Evolutionary conservation across 768 basidiomycete species (phyloP), one percentile per base, ranked within the genome.

Genomic region (Auricularia sp.): DNA sequence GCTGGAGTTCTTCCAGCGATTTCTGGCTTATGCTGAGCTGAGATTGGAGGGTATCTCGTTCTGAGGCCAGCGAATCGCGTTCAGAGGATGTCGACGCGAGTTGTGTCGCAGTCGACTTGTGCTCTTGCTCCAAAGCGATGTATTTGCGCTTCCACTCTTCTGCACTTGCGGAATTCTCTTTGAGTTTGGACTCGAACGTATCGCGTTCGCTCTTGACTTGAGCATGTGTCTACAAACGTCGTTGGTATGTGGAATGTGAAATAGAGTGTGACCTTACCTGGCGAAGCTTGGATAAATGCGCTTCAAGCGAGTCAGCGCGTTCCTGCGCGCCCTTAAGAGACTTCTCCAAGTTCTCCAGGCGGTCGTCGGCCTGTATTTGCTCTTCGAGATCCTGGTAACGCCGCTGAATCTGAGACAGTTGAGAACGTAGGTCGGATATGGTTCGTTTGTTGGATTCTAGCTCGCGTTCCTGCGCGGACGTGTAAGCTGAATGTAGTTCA

Each of bases 271-370:
- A 42, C 66, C 77, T 61, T 67, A 86, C 91, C 83, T 92, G 91
- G 70, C 86, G 89, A 47, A 88, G 76, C 71, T 88, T 90, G 13
- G 87, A 85, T 21, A 94, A 77, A 70, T 89, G 89, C 70, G 91
- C 89, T 69, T 92, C 91, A 8, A 93, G 81, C 71, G 92, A 90
- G 66, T 90, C 90, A 3, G 88, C 88, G 64, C 87, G 87, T 70
- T 93, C 85, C 70, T 91, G 89, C 33, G 87, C 87, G 70, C 91
- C 86, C 71, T 86, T 87, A 59, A 94, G 76, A 7, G 87, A 87
- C 56, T 77, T 76, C 71, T 92, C 90, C 33, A 92, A 75, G 54
- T 81, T 81, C 67, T 92, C 91, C 16, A 86, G 85, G 51, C 89
- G 86, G 73, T 93, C 90, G 71, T 94, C 91, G 66, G 83, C 86